Evolutionary conservation across 768 basidiomycete genomes (phyloP).

Genomic region (Leccinum sublutescens): DNA sequence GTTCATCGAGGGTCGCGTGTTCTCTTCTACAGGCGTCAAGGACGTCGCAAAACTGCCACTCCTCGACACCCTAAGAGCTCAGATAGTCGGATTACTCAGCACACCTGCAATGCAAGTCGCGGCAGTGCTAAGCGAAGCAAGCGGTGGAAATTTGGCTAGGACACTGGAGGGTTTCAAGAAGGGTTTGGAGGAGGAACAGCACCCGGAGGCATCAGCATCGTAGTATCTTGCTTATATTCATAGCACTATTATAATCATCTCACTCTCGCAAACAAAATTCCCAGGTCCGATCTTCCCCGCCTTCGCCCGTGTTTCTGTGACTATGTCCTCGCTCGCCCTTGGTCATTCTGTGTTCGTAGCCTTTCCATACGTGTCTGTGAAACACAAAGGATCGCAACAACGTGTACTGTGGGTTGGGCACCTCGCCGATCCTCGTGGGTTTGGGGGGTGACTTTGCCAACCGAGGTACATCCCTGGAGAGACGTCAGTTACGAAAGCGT

Average conservation of each 20-base stretch:
- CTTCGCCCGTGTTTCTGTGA: slow-evolving; percentile 64
- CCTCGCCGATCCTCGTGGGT: slow-evolving; percentile 42
- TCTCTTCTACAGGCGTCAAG: slow-evolving; percentile 57
- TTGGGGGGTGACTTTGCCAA: slow-evolving; percentile 74
- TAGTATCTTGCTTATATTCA: slow-evolving; percentile 19
- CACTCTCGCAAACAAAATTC: slow-evolving; percentile 62
- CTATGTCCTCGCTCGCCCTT: slow-evolving; percentile 77
- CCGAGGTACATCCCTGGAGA: slow-evolving; percentile 67
- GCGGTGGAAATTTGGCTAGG: slow-evolving; percentile 66
- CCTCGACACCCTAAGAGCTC: slow-evolving; percentile 72
- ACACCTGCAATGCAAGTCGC: slow-evolving; percentile 73
- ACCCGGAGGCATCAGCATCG: slow-evolving; percentile 16
- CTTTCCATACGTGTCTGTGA: slow-evolving; percentile 64
- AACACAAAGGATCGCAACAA: slow-evolving; percentile 82
- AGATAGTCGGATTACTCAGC: slow-evolving; percentile 82
- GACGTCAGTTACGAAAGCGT: slow-evolving; percentile 11
- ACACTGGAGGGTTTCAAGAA: slow-evolving; percentile 74
- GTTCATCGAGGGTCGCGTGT: slow-evolving; percentile 71
- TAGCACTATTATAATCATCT: slow-evolving; percentile 2
- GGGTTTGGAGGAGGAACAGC: slow-evolving; percentile 54
- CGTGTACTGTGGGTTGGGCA: slow-evolving; percentile 64
- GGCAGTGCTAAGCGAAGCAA: slow-evolving; percentile 64
- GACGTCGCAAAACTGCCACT: slow-evolving; percentile 74
- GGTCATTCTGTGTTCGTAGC: slow-evolving; percentile 94
- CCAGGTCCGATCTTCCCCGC: slow-evolving; percentile 84